These are phyloP conservation scores for Neopestalotiopsis rosae DNA, from an alignment of 2,329 filamentous ascomycete species.

Conservation along the genomic window DNA sequence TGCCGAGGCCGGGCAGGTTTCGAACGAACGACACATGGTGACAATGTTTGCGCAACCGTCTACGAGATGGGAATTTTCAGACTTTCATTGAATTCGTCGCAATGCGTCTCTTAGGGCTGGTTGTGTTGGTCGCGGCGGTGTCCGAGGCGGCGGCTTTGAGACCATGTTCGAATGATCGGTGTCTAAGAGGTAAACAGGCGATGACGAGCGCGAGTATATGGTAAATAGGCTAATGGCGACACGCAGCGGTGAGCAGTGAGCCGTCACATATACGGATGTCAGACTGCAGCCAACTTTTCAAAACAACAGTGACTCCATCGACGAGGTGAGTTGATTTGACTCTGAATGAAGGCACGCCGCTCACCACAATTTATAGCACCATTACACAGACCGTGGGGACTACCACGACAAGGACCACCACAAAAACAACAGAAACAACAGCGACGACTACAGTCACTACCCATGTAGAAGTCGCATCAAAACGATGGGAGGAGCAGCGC, in stretches of 20 bases:
- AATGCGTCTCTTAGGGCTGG: conserved; percentile 16
- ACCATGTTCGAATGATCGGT: conserved; percentile 15
- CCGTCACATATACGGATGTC: conserved; percentile 9
- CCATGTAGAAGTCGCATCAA: conserved; percentile 21
- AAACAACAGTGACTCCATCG: conserved; percentile 17
- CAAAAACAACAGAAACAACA: conserved; percentile 22
- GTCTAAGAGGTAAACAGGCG: conserved; percentile 11
- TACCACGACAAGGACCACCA: conserved; percentile 17
- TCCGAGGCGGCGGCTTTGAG: neutral
- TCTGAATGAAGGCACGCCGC: neutral
- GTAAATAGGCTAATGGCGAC: neutral
- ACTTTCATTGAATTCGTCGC: neutral
- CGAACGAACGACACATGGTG: neutral
- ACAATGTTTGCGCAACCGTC: neutral
- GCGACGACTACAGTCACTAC: conserved; percentile 18
- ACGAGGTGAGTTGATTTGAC: conserved; percentile 11
- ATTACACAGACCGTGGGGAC: conserved; percentile 11
- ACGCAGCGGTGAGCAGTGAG: conserved; percentile 16
- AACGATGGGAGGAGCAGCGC: conserved; percentile 25
- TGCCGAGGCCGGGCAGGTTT: neutral
- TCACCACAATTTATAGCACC: conserved; percentile 11
- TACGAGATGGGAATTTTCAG: neutral
- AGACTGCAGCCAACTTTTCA: conserved; percentile 18
- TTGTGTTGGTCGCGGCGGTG: neutral
- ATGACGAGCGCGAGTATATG: neutral